Conservation (phyloP, 2,329 filamentous ascomycete species). For the Stagonosporopsis tanaceti region DNA sequence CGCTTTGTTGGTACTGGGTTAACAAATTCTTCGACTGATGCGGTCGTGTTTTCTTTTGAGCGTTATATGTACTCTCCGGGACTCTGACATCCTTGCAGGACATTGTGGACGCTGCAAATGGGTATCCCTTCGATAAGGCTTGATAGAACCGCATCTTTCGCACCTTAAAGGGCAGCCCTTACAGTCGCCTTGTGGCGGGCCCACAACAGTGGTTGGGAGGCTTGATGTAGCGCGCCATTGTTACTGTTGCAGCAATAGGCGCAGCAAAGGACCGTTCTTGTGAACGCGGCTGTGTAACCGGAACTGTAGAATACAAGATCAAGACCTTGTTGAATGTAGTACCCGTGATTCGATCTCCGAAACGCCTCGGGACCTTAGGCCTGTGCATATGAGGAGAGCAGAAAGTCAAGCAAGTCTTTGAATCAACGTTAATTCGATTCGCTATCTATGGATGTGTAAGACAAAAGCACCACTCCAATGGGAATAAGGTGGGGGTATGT, state of each 20-base stretch:
- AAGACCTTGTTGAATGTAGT: neutral
- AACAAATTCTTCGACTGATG: neutral
- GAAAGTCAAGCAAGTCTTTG: neutral
- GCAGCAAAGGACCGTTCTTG: conserved; percentile 3
- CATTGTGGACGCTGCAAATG: neutral
- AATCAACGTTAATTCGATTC: neutral
- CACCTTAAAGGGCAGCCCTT: neutral
- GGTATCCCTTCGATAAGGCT: neutral
- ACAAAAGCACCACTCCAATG: conserved; percentile 5
- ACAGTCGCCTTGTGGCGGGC: neutral
- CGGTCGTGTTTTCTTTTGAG: neutral
- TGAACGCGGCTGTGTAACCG: neutral
- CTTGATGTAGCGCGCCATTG: neutral
- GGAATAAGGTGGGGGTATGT: conserved; percentile 18
- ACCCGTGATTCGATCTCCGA: neutral
- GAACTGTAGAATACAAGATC: too few species aligned
- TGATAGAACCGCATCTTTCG: neutral
- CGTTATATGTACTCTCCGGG: too few species aligned
- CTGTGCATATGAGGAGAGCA: neutral
- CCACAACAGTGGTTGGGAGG: neutral
- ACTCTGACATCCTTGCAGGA: neutral
- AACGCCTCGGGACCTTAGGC: neutral
- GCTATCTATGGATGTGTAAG: conserved; percentile 3
- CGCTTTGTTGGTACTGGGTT: neutral
- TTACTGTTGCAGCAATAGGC: neutral